Evolutionary conservation across 78 protist genomes (phyloP).

Genomic region (Planoprotostelium fungivorum): DNA sequence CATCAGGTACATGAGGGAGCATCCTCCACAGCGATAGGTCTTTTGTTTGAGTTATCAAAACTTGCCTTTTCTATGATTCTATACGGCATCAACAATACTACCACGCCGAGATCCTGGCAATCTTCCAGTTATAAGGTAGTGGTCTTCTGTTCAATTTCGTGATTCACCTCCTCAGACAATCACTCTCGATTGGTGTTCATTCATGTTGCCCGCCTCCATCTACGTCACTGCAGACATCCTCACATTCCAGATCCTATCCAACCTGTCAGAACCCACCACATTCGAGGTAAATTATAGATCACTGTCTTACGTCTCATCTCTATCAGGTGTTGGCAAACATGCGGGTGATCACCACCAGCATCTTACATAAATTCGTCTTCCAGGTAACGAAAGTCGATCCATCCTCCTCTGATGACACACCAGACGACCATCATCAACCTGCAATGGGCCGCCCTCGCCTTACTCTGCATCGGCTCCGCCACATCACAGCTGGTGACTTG

Average conservation of each 20-base stretch:
- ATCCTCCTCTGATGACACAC: neutral
- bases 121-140: too few species aligned
- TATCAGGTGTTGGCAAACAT: neutral
- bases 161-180: neutral
- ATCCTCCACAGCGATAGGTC: neutral
- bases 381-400: neutral
- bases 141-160: neutral
- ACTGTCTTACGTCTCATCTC: neutral
- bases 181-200: neutral
- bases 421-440: neutral
- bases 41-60: neutral
- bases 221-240: neutral
- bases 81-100: neutral
- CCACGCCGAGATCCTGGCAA: neutral
- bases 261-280: neutral
- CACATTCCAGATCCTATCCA: neutral
- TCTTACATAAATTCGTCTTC: neutral
- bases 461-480: neutral
- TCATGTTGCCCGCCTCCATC: neutral
- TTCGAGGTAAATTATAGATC: neutral
- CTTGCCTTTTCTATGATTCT: neutral
- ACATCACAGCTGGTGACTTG: neutral
- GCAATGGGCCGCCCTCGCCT: neutral
- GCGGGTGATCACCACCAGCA: neutral
- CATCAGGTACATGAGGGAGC: neutral